Evolutionary conservation across 495 filamentous ascomycete species (phyloP).

Genomic region (Trichodelitschia bisporula): DNA sequence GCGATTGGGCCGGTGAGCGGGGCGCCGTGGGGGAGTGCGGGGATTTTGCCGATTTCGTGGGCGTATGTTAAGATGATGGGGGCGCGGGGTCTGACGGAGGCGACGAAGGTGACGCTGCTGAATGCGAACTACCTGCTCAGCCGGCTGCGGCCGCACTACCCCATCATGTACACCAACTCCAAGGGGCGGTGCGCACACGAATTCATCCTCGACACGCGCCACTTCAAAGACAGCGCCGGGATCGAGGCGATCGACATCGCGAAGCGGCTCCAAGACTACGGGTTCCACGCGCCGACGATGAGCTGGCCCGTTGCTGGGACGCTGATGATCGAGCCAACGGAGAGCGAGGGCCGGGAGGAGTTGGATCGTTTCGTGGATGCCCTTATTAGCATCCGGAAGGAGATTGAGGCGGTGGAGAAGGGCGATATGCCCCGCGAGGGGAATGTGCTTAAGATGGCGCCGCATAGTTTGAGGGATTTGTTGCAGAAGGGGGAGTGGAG

Average conservation of each 20-base stretch:
- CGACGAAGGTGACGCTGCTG: constrained; percentile 80
- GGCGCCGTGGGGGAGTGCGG: constrained; percentile 75
- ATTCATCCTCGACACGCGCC: constrained; percentile 83
- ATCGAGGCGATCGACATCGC: constrained; percentile 93
- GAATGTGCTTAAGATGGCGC: constrained; percentile 87
- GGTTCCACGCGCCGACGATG: constrained; percentile 98
- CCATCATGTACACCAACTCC: constrained; percentile 77
- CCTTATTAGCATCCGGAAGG: constrained; percentile 63
- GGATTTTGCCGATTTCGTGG: constrained; percentile 92
- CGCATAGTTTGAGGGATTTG: constrained; percentile 70
- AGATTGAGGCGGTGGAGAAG: constrained; percentile 68
- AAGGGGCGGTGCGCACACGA: constrained; percentile 85
- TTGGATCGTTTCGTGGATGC: constrained; percentile 90
- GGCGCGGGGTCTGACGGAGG: constrained; percentile 66
- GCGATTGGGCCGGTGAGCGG: constrained; percentile 54
- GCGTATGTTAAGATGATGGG: constrained; percentile 98
- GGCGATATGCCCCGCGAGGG: constrained; percentile 50
- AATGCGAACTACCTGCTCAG: constrained; percentile 97
- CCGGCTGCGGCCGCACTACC: constrained; percentile 70
- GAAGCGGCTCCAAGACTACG: constrained; percentile 94
- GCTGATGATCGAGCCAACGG: constrained; percentile 96
- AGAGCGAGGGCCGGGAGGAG: constrained; percentile 82
- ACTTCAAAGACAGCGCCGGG: constrained; percentile 61
- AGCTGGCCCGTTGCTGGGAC: constrained; percentile 92
- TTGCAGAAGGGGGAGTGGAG: constrained; percentile 45